Base-by-base conservation (phyloP, 805 yeast genomes). In the Myxozyma nipponensis region DNA sequence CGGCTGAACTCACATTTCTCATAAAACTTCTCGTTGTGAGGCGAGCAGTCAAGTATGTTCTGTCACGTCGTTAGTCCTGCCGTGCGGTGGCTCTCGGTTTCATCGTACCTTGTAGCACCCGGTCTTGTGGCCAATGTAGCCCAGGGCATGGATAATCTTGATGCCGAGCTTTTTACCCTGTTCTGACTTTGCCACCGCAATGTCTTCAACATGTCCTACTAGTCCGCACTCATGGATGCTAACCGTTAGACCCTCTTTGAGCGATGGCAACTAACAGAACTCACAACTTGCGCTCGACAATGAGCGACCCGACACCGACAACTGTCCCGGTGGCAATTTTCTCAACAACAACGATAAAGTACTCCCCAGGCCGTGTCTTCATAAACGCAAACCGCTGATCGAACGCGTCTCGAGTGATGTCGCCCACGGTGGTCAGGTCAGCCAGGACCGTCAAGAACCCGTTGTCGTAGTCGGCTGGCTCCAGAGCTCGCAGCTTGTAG, bases 171-270 rank as follows among this genome's bases (percentile, higher is more conserved):
- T 79, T 64, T 83, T 82, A 4, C 98, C 98, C 63, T 90, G 97
- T 64, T 86, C 86, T 18, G 74, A 69, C 26, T 66, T 64, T 18
- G 81, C 74, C 3, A 91, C 95, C 0, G 97, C 84, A 54, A 91
- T 91, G 66, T 91, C 98, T 64, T 91, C 98, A 56, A 91, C 84
- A 69, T 91, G 98, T 1, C 98, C 98, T 3, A 87, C 95, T 46
- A 76, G 68, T 0, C 95, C 95, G 66, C 93, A 81, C 36, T 72
- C 78, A 68, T 91, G 98, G 56, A 93, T 88, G 56, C 60, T 56
- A 26, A n/a, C 7, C 23, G 10, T 28, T 21, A 19, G 15, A 21
- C 25, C 5, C 23, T 22, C 35, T 28, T 28, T 19, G 18, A 21
- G 9, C 21, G 13, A 24, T 4, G 2, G 25, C 7, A 24, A 37